Evolutionary conservation across 306 rosid genomes (phyloP), one percentile per base, ranked within the genome.

Genomic region (Hippophae gyantsensis): DNA sequence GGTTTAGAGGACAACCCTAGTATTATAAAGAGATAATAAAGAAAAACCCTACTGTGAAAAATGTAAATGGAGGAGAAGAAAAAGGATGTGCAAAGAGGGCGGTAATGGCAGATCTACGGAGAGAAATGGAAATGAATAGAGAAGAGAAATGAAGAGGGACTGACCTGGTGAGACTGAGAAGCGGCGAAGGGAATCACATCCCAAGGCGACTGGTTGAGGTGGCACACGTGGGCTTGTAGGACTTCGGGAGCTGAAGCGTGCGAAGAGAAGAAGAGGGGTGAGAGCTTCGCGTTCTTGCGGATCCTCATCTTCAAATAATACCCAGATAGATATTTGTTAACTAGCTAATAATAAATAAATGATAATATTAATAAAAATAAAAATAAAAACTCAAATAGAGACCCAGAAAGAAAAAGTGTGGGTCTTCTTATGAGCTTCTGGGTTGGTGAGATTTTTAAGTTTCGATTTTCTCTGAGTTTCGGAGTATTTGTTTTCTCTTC

Each of bases 131-230:
- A 44, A 54, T n/a, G 58, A 59, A 27, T 18, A 64, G 5, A 26
- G 13, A 12, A 1, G 27, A 50, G 61, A 12, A 57, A 58, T 13
- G 27, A 18, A 61, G 48, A 54, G 41, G 13, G 13, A 56, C 57
- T 58, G 65, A 90, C 96, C 90, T 81, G 80, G 76, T 61, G 8
- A 8, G 50, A 42, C 14, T 43, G 4, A 74, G 69, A 68, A 10
- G 68, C 67, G 41, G 57, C 69, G 62, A 83, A 77, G 69, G 84
- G 75, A 78, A 72, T 74, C 75, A 79, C 82, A 76, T 90, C 98
- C 98, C 98, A 90, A 8, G 96, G 86, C 5, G 90, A 85, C 71
- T 81, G 96, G 71, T 87, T 90, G 48, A 90, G 81, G 65, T 72
- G 86, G 76, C 98, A 90, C 60, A 83, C 72, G 77, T 77, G 84